These are phyloP conservation scores for Phytophthora pistaciae DNA, from an alignment of 352 stramenopile species.

Conservation along the genomic window DNA sequence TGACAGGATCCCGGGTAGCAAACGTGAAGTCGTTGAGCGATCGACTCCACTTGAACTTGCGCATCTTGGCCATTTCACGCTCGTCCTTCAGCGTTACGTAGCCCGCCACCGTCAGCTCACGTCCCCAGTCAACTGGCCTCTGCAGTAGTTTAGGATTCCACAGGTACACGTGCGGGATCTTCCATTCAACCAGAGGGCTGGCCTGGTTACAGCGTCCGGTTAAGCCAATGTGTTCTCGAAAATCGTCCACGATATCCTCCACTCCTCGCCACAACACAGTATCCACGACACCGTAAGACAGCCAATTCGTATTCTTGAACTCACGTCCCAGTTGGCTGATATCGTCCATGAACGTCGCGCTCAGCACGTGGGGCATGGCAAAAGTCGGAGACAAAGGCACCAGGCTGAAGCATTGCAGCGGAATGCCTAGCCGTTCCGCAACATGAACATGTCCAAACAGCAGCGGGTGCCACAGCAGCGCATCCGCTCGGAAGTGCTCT, in stretches of 20 bases:
- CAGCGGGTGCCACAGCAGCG: conserved; percentile 50
- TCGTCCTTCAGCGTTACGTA: conserved; percentile 47
- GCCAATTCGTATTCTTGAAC: conserved; percentile 46
- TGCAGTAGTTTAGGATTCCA: conserved; percentile 48
- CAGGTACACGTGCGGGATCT: conserved; percentile 54
- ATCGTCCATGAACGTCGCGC: conserved; percentile 37
- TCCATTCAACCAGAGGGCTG: conserved; percentile 50
- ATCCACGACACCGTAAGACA: conserved; percentile 55
- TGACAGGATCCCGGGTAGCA: conserved; percentile 34
- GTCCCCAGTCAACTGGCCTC: conserved; percentile 52
- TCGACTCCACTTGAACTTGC: conserved; percentile 36
- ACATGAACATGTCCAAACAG: conserved; percentile 52
- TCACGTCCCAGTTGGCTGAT: conserved; percentile 32
- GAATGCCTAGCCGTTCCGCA: conserved; percentile 53
- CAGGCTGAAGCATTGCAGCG: conserved; percentile 51
- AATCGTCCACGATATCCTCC: conserved; percentile 48
- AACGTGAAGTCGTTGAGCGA: conserved; percentile 47
- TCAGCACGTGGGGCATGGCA: conserved; percentile 56
- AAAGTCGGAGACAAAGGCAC: conserved; percentile 48
- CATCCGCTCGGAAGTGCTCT: conserved; percentile 50
- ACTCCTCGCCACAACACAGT: conserved; percentile 43
- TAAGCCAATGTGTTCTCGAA: conserved; percentile 48
- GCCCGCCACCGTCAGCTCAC: conserved; percentile 48
- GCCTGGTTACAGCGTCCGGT: conserved; percentile 33
- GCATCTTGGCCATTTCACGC: conserved; percentile 37